Evolutionary conservation across 208 protist genomes (phyloP), one percentile per base, ranked within the genome.

Genomic region (Leishmania major): DNA sequence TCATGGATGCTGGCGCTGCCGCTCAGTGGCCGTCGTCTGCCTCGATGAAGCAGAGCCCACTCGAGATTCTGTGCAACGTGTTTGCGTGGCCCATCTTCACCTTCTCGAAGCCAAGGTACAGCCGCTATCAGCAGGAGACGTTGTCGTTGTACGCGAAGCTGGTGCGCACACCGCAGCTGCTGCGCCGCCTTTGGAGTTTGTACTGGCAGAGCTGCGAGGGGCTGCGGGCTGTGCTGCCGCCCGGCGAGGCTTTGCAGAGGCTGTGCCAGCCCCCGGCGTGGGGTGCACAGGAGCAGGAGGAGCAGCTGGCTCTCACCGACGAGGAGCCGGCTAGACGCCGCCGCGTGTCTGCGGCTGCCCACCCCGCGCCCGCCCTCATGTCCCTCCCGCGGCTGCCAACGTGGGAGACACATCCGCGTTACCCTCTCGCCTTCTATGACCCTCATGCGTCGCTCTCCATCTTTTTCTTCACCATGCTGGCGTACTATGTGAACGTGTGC

Each of bases 11-110:
- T 62, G 70, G 22, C 25, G 31, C 80, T n/a, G 49, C 81, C 35
- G 43, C 53, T 40, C 60, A 40, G 62, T 81, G 81, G 75, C 80
- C 71, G 17, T 71, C 84, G 28, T 86, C 83, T 1, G 74, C 82
- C 31, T 75, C 64, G 7, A 73, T 62, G 53, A 71, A 79, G 72
- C 69, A 86, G 79, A 88, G 75, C 62, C 84, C 89, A 37, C 87
- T 96, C 59, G 88, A 97, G 83, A 78, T 91, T 66, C 73, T 94
- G 25, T 95, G 92, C 78, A 87, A 91, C 71, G 89, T 94, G 49
- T 94, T 92, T 77, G 91, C 90, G 28, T 97, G 94, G 92, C 94
- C 94, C 5, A 84, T 97, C 59, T 94, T 91, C 60, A 85, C 80
- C 62, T 94, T 97, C 79, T 83, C 86, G 40, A 76, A 86, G 69